These are phyloP conservation scores for Kandelia obovata DNA, from an alignment of 345 rosid species.

Conservation along the genomic window DNA sequence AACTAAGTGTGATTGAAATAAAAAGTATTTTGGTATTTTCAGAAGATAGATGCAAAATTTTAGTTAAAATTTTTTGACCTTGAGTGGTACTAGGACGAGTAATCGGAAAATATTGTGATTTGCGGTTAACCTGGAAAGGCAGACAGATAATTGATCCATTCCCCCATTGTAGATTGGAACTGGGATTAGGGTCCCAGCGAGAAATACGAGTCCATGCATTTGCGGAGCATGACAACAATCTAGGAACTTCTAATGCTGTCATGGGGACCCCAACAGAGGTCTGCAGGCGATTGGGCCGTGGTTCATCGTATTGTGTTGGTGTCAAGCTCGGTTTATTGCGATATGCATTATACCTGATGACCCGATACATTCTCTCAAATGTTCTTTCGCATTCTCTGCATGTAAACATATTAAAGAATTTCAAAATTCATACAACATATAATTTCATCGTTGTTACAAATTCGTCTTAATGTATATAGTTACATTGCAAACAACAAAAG, in stretches of 20 bases:
- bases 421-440: background rate
- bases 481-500: background rate
- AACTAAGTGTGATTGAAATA: too few species aligned
- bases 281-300: slow-evolving; percentile 82
- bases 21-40: too few species aligned
- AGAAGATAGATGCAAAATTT: too few species aligned
- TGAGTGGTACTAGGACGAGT: too few species aligned
- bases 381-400: too few species aligned
- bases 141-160: slow-evolving; percentile 7
- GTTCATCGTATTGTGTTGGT: slow-evolving; percentile 89
- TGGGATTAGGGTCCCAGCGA: slow-evolving; percentile 82
- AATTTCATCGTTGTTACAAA: background rate
- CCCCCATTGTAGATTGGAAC: slow-evolving; percentile 68
- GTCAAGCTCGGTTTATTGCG: slow-evolving; percentile 82
- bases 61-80: too few species aligned
- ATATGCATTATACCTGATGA: too few species aligned
- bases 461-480: background rate
- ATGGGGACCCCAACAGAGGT: slow-evolving; percentile 97
- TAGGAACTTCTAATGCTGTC: slow-evolving; percentile 90
- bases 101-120: too few species aligned
- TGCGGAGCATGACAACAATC: slow-evolving; percentile 93
- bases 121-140: too few species aligned
- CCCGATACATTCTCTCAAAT: too few species aligned
- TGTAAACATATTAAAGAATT: too few species aligned
- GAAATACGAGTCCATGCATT: slow-evolving; percentile 77